These are phyloP conservation scores for Boletus pseudopeckii DNA, from an alignment of 768 basidiomycete genomes.

Conservation along the genomic window DNA sequence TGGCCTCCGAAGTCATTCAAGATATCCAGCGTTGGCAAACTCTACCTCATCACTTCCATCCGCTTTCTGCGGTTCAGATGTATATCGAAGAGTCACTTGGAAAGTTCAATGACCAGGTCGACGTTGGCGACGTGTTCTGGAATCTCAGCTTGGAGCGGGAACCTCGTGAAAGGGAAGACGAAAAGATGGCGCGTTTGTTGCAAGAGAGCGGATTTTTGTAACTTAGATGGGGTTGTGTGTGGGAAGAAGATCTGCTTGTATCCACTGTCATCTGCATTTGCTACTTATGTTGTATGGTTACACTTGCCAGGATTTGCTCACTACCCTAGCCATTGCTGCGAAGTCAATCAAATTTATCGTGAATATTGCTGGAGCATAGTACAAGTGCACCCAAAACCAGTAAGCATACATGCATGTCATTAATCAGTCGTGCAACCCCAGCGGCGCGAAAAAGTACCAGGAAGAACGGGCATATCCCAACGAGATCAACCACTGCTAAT, in stretches of 20 bases:
- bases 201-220: slow-evolving; percentile 90
- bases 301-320: slow-evolving; percentile 11
- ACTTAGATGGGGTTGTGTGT: slow-evolving; percentile 11
- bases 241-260: slow-evolving; percentile 5
- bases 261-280: slow-evolving; percentile 1
- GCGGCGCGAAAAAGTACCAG: not conserved
- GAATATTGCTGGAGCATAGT: not conserved
- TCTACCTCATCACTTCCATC: slow-evolving; percentile 80
- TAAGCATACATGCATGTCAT: not conserved
- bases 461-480: not conserved
- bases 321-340: slow-evolving; percentile 4
- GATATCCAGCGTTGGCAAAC: slow-evolving; percentile 97
- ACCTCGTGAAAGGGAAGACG: slow-evolving; percentile 92
- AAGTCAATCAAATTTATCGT: not conserved
- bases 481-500: not conserved
- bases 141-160: slow-evolving; percentile 82
- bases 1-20: slow-evolving; percentile 93
- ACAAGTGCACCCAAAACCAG: not conserved
- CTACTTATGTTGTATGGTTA: slow-evolving; percentile 22
- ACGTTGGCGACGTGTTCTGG: slow-evolving; percentile 79
- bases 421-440: not conserved
- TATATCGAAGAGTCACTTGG: slow-evolving; percentile 80
- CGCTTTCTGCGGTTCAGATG: slow-evolving; percentile 59
- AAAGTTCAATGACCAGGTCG: slow-evolving; percentile 63
- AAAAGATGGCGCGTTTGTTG: slow-evolving; percentile 88